phyloP scores from a whole-genome alignment of 2,329 filamentous ascomycete genomes.

The Thermothelomyces thermophilus region DNA sequence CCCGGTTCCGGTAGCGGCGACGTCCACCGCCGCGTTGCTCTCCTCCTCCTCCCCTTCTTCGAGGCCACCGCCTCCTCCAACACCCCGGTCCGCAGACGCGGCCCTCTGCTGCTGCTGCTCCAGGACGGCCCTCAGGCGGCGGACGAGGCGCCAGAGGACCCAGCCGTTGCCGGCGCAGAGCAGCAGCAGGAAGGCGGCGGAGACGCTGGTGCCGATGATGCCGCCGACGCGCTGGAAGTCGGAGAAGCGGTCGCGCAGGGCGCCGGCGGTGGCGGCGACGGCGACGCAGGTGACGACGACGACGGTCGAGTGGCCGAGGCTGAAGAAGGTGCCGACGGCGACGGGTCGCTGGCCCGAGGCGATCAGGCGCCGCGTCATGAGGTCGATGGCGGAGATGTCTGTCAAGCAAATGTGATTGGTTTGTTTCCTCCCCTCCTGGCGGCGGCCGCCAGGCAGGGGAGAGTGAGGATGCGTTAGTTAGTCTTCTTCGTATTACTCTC shows the following conservation, averaged over 20 bases:
- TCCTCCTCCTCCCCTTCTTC: conserved; percentile 26
- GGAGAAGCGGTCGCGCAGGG: conserved; percentile 73
- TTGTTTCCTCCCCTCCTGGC: too few species aligned
- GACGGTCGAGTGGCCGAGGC: conserved; percentile 86
- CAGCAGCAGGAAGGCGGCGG: conserved; percentile 73
- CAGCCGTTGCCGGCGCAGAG: conserved; percentile 79
- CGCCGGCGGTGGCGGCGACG: conserved; percentile 83
- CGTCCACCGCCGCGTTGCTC: too few species aligned
- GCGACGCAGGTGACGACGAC: conserved; percentile 86
- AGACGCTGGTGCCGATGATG: conserved; percentile 84
- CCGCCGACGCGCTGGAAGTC: conserved; percentile 73
- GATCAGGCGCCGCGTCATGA: conserved; percentile 86
- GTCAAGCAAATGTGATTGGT: too few species aligned
- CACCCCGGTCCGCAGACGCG: conserved; percentile 26
- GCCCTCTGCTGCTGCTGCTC: conserved; percentile 29
- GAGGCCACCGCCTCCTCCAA: conserved; percentile 17
- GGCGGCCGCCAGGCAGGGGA: too few species aligned
- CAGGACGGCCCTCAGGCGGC: conserved; percentile 59
- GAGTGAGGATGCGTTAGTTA: too few species aligned
- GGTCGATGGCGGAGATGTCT: conserved; percentile 73
- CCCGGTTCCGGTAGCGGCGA: too few species aligned
- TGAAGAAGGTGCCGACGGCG: conserved; percentile 92
- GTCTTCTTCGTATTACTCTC: too few species aligned
- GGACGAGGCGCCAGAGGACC: conserved; percentile 73
- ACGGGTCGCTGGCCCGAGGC: conserved; percentile 80